Base-by-base conservation (phyloP, 1,139 yeast genomes). In the Suhomyces panamericanus region DNA sequence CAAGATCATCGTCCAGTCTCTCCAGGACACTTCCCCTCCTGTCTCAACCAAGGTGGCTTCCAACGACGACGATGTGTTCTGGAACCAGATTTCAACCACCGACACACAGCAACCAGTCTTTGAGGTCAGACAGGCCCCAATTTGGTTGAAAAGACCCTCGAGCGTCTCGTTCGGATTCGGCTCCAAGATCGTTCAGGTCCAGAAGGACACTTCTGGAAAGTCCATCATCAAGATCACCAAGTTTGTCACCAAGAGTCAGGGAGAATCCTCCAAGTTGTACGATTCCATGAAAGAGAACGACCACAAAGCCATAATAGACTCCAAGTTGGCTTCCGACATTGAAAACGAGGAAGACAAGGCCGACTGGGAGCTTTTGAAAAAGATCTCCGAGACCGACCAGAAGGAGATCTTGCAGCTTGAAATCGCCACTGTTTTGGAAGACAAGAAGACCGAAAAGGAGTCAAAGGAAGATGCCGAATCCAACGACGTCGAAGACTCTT, bases 101-200 rank as follows among this genome's bases (percentile, higher is more conserved):
- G 93, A 85, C 50, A 80, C 89, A 31, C 88, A 83, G 53, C 89
- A 85, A 54, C 87, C 88, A 2, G 79, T 79, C 12, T 85, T 86
- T 54, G 73, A 75, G 27, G 74, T 80, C 29, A 72, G 76, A 49
- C 96, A 90, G 66, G 95, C 98, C 17, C 99, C 99, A 35, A 64
- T 70, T 47, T 95, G 99, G 99, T 78, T 89, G 51, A 79, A 80
- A 52, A 76, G 85, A 52, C 90, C 90, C n/a, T 73, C 79, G 3
- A 75, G 85, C 39, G 96, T 85, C 9, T 73, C 83, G 5, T 95
- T 95, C 72, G 99, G 96, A 0, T 93, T 90, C 68, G 99, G 99
- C 45, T 96, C 96, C 35, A 89, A 87, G 66, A 66, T 93, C 39
- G 95, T 87, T 7, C 64, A 75, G 9, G 81, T 88, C 27, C 63